Percentiles rank a stretch among this genome's conserved stretches.
Conservation (phyloP, 1,139 yeast genomes). For the Scheffersomyces titani region DNA sequence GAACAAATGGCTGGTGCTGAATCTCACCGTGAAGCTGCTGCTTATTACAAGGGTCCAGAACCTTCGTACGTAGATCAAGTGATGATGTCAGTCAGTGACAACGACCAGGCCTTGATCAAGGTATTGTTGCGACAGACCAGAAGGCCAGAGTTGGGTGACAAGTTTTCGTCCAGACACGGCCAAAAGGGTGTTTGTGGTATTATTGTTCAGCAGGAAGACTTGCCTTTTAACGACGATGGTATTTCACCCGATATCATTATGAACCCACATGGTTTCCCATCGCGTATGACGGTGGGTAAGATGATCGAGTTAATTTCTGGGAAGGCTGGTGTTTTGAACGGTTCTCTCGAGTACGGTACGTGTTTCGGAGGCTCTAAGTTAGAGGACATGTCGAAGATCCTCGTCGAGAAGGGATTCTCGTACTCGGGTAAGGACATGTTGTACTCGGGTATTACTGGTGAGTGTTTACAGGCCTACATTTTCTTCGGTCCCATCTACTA, state of each 20-base stretch:
- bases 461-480: conserved; percentile 93
- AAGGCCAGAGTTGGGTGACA: conserved; percentile 97
- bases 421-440: conserved; percentile 98
- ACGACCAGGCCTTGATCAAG: conserved; percentile 91
- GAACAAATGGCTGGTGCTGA: conserved; percentile 34
- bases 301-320: conserved; percentile 97
- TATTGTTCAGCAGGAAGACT: conserved; percentile 92
- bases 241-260: conserved; percentile 92
- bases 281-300: conserved; percentile 99
- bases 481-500: conserved; percentile 98
- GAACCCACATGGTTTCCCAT: conserved; percentile 99
- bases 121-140: conserved; percentile 92
- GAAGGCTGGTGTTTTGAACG: conserved; percentile 95
- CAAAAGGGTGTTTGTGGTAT: conserved; percentile 99
- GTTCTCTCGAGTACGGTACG: conserved; percentile 91
- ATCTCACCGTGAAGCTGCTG: conserved; percentile 88
- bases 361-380: conserved; percentile 97
- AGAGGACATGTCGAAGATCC: conserved; percentile 91
- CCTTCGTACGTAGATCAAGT: conserved; percentile 96
- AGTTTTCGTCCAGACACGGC: conserved; percentile 95
- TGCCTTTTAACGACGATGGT: conserved; percentile 93
- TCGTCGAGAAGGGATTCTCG: conserved; percentile 88
- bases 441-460: conserved; percentile 98
- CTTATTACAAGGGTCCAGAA: conserved; percentile 90
- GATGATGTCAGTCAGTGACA: conserved; percentile 94